Percentiles rank a stretch among this genome's conserved stretches.
Evolutionary conservation across 345 rosid genomes (phyloP).

Genomic region (Rhodomyrtus tomentosa): DNA sequence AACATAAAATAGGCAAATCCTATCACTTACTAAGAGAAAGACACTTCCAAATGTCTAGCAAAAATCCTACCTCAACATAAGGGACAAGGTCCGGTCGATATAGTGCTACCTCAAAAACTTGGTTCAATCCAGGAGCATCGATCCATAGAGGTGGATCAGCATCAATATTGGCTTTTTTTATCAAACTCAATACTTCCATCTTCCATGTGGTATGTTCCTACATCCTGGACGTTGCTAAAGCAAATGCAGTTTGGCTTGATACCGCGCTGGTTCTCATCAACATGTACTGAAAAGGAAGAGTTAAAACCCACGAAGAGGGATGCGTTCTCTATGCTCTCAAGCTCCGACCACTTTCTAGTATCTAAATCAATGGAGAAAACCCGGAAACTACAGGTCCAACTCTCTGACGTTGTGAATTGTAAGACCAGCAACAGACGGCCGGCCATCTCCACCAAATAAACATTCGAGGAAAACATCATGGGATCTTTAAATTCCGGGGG

Average conservation of each 20-base stretch:
- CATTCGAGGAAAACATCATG: fast-evolving
- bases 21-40: neutral
- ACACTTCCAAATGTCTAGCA: neutral
- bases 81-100: neutral
- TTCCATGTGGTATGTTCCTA: neutral
- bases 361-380: neutral
- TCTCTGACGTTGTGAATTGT: neutral
- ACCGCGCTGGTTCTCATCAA: neutral
- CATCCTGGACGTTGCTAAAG: neutral
- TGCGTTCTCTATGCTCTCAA: neutral
- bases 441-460: neutral
- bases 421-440: neutral
- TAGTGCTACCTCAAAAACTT: neutral
- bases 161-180: neutral
- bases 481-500: neutral
- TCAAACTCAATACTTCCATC: neutral
- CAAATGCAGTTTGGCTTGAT: neutral
- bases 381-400: neutral
- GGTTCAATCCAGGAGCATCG: neutral
- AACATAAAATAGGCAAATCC: neutral
- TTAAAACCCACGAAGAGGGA: neutral
- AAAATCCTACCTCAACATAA: neutral
- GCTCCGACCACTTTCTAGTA: neutral
- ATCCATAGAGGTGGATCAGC: neutral
- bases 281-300: neutral